A percentile compares a stretch with the other conserved stretches of the same genome.
phyloP scores from a whole-genome alignment of 2,329 filamentous ascomycete species.

The Gnomoniopsis sp. region DNA sequence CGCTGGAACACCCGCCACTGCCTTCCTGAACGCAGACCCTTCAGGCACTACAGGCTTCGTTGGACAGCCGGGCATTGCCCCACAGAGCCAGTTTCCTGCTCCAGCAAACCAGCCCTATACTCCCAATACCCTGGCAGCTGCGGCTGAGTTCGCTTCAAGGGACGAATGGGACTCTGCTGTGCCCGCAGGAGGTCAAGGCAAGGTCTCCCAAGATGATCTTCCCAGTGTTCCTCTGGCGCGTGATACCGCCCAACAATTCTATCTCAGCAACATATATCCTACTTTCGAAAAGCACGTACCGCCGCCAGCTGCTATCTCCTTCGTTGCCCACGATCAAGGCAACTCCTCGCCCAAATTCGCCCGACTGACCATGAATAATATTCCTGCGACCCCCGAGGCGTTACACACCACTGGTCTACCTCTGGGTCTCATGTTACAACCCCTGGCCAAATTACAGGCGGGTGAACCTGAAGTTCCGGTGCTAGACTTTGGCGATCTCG shows the following conservation, averaged over 20 bases:
- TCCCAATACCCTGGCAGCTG: constrained; percentile 37
- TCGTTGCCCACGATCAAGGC: constrained; percentile 92
- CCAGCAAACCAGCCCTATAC: constrained; percentile 52
- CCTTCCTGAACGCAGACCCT: constrained; percentile 57
- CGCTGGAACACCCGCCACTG: constrained; percentile 49
- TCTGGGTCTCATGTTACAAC: constrained; percentile 84
- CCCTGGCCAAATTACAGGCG: constrained; percentile 75
- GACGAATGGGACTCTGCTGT: constrained; percentile 43
- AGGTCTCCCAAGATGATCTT: constrained; percentile 87
- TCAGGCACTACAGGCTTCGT: constrained; percentile 42
- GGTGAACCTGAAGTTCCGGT: constrained; percentile 88
- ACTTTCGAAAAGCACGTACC: constrained; percentile 94
- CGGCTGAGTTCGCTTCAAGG: constrained; percentile 44
- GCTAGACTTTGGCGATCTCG: constrained; percentile 87
- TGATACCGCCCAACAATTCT: constrained; percentile 79
- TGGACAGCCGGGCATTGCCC: constrained; percentile 38
- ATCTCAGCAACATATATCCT: constrained; percentile 82
- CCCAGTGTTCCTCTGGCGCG: constrained; percentile 85
- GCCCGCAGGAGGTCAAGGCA: constrained; percentile 63
- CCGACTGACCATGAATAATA: constrained; percentile 88
- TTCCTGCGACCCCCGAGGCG: constrained; percentile 78
- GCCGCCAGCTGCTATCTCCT: constrained; percentile 82
- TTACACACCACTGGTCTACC: constrained; percentile 78
- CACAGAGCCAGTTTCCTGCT: constrained; percentile 51
- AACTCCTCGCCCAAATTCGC: constrained; percentile 95